phyloP scores from a whole-genome alignment of 768 basidiomycete genomes.

The Hemileccinum impolitum region DNA sequence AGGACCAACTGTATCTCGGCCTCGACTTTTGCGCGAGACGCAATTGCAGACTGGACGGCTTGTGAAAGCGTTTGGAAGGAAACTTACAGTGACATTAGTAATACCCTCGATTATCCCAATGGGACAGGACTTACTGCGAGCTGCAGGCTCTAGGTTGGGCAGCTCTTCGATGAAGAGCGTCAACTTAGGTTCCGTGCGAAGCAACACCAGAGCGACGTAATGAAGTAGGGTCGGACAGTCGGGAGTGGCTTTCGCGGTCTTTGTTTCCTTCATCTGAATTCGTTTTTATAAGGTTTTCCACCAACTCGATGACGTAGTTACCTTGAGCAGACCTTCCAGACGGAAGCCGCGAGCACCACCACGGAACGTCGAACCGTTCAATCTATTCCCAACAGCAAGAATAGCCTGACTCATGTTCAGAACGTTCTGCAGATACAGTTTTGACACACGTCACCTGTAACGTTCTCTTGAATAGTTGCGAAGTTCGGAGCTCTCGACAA shows the following conservation, averaged over 20 bases:
- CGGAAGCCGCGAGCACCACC: slow-evolving; percentile 85
- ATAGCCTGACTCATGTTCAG: slow-evolving; percentile 47
- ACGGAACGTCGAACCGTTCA: slow-evolving; percentile 81
- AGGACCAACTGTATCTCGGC: slow-evolving; percentile 50
- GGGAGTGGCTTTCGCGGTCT: slow-evolving; percentile 60
- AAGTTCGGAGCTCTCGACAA: slow-evolving; percentile 62
- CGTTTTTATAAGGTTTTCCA: not conserved
- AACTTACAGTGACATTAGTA: slow-evolving; percentile 41
- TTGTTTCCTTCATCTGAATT: slow-evolving; percentile 78
- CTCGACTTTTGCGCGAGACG: slow-evolving; percentile 55
- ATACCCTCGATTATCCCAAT: not conserved
- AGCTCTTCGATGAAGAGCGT: slow-evolving; percentile 77
- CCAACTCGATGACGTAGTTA: slow-evolving; percentile 24
- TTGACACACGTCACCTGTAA: slow-evolving; percentile 48
- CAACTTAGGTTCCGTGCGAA: slow-evolving; percentile 62
- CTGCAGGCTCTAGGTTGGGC: slow-evolving; percentile 78
- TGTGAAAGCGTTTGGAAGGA: slow-evolving; percentile 66
- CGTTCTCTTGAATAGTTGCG: slow-evolving; percentile 62
- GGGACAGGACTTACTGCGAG: slow-evolving; percentile 50
- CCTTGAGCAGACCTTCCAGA: slow-evolving; percentile 79
- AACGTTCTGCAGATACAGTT: not conserved
- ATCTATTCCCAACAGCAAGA: slow-evolving; percentile 71
- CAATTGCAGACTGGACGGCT: slow-evolving; percentile 53
- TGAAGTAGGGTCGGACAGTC: slow-evolving; percentile 89
- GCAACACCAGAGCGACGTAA: slow-evolving; percentile 74